A percentile compares a stretch with the other conserved stretches of the same genome.
phyloP scores from a whole-genome alignment of 768 basidiomycete genomes.

The Fistulinella prunicolor region DNA sequence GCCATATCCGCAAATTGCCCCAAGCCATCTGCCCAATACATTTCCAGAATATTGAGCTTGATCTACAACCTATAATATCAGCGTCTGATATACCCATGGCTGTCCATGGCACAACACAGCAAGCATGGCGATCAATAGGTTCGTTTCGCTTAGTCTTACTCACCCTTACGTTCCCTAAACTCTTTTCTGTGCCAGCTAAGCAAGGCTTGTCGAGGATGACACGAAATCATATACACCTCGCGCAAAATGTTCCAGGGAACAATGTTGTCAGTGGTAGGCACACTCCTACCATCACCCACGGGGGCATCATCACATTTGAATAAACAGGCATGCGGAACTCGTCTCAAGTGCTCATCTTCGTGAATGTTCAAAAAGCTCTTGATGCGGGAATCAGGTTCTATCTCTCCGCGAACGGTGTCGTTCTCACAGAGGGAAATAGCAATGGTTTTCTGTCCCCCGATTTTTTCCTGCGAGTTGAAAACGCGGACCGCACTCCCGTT shows the following conservation, averaged over 20 bases:
- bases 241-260: conserved; percentile 66
- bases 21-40: background rate
- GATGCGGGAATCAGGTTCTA: conserved; percentile 70
- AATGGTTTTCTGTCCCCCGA: conserved; percentile 56
- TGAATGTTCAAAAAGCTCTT: conserved; percentile 70
- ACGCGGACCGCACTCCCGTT: conserved; percentile 24
- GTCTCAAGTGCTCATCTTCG: conserved; percentile 77
- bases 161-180: background rate
- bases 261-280: conserved; percentile 73
- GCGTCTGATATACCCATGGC: conserved; percentile 70
- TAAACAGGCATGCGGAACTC: conserved; percentile 73
- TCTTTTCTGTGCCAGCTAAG: conserved; percentile 40
- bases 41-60: conserved; percentile 62
- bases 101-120: conserved; percentile 74
- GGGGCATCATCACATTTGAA: background rate
- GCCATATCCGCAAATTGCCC: conserved; percentile 8
- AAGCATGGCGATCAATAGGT: conserved; percentile 76
- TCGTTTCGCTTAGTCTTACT: conserved; percentile 11
- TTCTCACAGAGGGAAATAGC: conserved; percentile 77
- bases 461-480: conserved; percentile 72
- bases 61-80: conserved; percentile 56
- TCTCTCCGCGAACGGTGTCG: conserved; percentile 83
- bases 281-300: background rate
- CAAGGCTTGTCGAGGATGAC: conserved; percentile 81
- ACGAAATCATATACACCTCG: conserved; percentile 91